Base-by-base conservation (phyloP, 352 stramenopile genomes). In the Phytophthora foliorum region DNA sequence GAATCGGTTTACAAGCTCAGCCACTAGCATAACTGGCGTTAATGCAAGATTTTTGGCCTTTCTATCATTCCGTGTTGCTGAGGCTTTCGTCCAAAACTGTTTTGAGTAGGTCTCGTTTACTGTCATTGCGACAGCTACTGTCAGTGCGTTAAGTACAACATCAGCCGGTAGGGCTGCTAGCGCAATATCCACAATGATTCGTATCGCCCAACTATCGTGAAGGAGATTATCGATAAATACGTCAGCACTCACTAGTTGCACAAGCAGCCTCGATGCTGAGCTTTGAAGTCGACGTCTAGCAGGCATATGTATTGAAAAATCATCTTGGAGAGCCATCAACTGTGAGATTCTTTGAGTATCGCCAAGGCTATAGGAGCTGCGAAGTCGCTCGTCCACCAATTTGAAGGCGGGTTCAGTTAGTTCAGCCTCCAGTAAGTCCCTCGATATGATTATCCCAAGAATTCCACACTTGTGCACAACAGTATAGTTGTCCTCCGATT, bases 201-300 rank as follows among this genome's bases (percentile, higher is more conserved):
- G 31, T 24, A 68, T 49, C 17, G 65, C 45, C 57, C 65, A 68
- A 16, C 45, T 34, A 27, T 72, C 51, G 24, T 57, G 68, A 8
- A 72, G 45, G 5, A 72, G 16, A 19, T 39, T 63, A 21, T 69
- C 44, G 13, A 72, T 44, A 24, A 72, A 72, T 42, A 48, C 51
- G 8, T 63, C 50, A 10, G 50, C 19, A 32, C 24, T 44, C 4
- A 42, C 48, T 16, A 72, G 34, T 34, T 63, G 50, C 7, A 53
- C 65, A 63, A 72, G 65, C 19, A 72, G 51, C 3, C 50, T 42
- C 16, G 53, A 52, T 49, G 65, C 50, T 38, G 65, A 72, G 13
- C 32, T 55, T 14, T 69, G 57, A 6, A 69, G 58, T 17, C 42
- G 44, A 13, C 36, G 57, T 36, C 57, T 64, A 22, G 21, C 42